Evolutionary conservation across 768 basidiomycete species (phyloP).

Genomic region (Boletus edulis): DNA sequence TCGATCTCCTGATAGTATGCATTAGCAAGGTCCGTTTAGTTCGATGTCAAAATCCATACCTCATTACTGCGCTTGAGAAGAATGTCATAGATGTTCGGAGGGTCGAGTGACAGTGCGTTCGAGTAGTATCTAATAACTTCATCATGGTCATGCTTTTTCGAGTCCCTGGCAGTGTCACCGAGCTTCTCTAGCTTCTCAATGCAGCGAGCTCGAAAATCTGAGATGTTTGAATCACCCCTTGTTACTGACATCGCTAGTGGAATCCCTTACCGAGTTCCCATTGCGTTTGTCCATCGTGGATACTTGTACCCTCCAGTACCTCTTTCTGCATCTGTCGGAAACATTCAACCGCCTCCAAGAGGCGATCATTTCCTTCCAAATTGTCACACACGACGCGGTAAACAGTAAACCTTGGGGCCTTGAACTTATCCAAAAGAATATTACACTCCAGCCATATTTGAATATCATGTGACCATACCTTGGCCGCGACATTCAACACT

Average conservation of each 20-base stretch:
- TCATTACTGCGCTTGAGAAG: conserved; percentile 6
- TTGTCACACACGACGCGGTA: background rate
- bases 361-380: background rate
- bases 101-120: background rate
- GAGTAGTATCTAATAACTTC: conserved; percentile 1
- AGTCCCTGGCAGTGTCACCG: background rate
- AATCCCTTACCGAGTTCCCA: background rate
- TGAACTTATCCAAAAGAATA: background rate
- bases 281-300: background rate
- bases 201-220: conserved; percentile 4
- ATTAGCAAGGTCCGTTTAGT: background rate
- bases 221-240: background rate
- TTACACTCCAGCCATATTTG: too few species aligned
- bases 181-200: background rate
- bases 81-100: background rate
- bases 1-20: background rate
- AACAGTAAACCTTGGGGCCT: background rate
- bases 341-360: background rate
- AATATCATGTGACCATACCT: background rate
- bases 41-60: background rate
- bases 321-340: background rate
- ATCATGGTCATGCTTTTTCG: background rate
- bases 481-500: background rate
- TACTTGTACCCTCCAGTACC: background rate
- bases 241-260: background rate